Evolutionary conservation across 805 yeast genomes (phyloP).

Genomic region (Wickerhamiella sergipiensis): DNA sequence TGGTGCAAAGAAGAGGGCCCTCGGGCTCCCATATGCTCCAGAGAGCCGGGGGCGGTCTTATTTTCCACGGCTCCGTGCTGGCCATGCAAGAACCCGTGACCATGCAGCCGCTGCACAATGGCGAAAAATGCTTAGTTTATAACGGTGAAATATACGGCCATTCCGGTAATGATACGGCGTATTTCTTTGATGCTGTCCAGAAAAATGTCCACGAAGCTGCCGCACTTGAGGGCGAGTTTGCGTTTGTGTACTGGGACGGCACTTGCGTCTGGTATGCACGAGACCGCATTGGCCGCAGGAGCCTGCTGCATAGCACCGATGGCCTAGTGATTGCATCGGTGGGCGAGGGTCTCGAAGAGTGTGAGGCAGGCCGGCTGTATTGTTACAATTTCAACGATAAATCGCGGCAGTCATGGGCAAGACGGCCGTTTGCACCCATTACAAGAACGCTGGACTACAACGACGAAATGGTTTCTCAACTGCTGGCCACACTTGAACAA

Average conservation of each 20-base stretch:
- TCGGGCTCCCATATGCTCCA: slow-evolving; percentile 11
- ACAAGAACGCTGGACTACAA: background rate
- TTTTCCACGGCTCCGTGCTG: slow-evolving; percentile 53
- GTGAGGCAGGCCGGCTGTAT: slow-evolving; percentile 15
- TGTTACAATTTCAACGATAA: slow-evolving; percentile 1
- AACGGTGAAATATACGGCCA: slow-evolving; percentile 81
- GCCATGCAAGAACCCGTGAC: slow-evolving; percentile 71
- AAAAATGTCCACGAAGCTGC: slow-evolving; percentile 32
- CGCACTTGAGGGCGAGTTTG: slow-evolving; percentile 68
- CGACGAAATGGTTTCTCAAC: background rate
- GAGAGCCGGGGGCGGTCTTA: slow-evolving; percentile 3
- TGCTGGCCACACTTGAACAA: slow-evolving; percentile 1
- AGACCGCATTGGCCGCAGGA: slow-evolving; percentile 70
- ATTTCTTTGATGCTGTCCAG: slow-evolving; percentile 30
- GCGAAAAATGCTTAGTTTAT: slow-evolving; percentile 44
- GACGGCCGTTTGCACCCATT: background rate
- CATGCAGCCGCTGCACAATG: slow-evolving; percentile 45
- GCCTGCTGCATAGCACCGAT: slow-evolving; percentile 38
- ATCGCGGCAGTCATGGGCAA: background rate
- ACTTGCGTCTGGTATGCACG: slow-evolving; percentile 57
- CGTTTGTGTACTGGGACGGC: slow-evolving; percentile 36
- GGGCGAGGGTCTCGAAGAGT: slow-evolving; percentile 12
- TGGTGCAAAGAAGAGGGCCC: slow-evolving; percentile 20
- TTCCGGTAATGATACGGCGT: slow-evolving; percentile 49
- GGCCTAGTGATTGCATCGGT: slow-evolving; percentile 11